Percentiles rank a stretch among this genome's conserved stretches.
Evolutionary conservation across 768 basidiomycete species (phyloP).

Genomic region (Chalciporus chontae): DNA sequence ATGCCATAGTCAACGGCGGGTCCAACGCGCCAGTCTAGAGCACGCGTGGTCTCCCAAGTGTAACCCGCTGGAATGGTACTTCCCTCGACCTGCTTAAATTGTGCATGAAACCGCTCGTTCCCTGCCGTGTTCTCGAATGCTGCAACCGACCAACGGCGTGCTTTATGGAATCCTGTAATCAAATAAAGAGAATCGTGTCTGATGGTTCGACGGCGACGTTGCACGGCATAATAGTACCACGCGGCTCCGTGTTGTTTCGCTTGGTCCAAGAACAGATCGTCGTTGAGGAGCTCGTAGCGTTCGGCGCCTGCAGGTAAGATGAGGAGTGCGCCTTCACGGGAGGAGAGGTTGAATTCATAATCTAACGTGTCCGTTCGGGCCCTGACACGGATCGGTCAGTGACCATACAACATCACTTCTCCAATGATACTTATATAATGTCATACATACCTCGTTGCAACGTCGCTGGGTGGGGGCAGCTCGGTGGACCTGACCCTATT

Average conservation of each 20-base stretch:
- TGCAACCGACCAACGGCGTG: slow-evolving; percentile 27
- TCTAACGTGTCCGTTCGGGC: neutral
- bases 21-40: slow-evolving; percentile 11
- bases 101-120: neutral
- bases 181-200: slow-evolving; percentile 19
- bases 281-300: slow-evolving; percentile 21
- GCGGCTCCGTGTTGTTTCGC: slow-evolving; percentile 15
- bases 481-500: neutral
- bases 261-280: slow-evolving; percentile 12
- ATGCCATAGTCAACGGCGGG: neutral
- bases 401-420: too few relatives aligned
- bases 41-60: slow-evolving; percentile 8
- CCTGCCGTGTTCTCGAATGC: slow-evolving; percentile 1
- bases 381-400: too few relatives aligned
- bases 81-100: slow-evolving; percentile 8
- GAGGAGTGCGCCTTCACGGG: slow-evolving; percentile 28
- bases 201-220: slow-evolving; percentile 7
- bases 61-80: slow-evolving; percentile 3
- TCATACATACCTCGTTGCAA: too few relatives aligned
- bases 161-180: slow-evolving; percentile 16
- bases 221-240: slow-evolving; percentile 28
- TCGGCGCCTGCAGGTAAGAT: slow-evolving; percentile 31
- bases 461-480: too few relatives aligned
- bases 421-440: too few relatives aligned
- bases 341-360: slow-evolving; percentile 11